Percentiles rank a stretch among this genome's conserved stretches.
Conservation (phyloP, 1,284 basidiomycete species). For the Athelia sp. region DNA sequence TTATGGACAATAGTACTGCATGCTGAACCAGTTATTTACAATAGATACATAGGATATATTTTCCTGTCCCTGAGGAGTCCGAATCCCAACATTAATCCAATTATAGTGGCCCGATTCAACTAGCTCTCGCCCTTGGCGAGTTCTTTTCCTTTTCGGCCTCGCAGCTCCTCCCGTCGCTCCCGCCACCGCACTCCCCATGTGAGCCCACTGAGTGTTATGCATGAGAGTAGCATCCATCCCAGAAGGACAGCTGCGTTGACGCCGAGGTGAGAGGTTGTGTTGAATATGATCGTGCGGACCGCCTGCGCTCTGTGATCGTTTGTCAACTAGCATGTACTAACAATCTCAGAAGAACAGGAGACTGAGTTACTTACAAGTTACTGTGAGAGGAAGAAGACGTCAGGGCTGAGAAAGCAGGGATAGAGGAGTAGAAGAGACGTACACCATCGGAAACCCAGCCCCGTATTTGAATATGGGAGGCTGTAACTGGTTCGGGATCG, state of each 20-base stretch:
- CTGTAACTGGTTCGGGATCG: constrained; percentile 40
- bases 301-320: constrained; percentile 19
- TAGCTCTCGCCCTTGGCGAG: no score
- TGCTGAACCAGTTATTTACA: no score
- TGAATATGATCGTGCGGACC: constrained; percentile 44
- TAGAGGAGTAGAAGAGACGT: constrained; percentile 12
- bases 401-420: not conserved
- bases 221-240: constrained; percentile 36
- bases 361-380: not conserved
- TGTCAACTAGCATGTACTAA: not conserved
- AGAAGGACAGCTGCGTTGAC: constrained; percentile 40
- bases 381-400: not conserved
- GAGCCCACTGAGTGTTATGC: constrained; percentile 32
- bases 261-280: constrained; percentile 39
- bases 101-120: no score
- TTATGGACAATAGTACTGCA: no score
- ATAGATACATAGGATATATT: no score
- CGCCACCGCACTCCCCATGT: constrained; percentile 21
- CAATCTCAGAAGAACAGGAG: not conserved
- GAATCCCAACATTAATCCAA: no score
- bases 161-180: no score
- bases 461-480: constrained; percentile 34
- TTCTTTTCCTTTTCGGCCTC: no score
- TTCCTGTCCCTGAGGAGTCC: no score
- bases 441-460: constrained; percentile 41